phyloP scores from a whole-genome alignment of 2,329 filamentous ascomycete species.

The Fusarium mexicanum region DNA sequence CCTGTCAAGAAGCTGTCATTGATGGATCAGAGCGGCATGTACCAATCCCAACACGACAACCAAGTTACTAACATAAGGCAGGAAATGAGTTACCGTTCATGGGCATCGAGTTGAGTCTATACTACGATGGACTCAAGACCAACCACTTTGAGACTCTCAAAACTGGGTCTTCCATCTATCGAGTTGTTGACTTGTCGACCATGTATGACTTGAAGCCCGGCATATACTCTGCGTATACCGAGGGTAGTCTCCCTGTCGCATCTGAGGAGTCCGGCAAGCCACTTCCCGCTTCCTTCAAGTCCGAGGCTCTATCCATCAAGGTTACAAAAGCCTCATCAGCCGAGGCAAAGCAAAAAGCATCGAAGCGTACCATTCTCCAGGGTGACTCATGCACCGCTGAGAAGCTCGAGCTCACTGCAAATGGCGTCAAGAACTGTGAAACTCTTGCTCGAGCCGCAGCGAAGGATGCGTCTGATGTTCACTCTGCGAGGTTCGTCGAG shows the following conservation, averaged over 20 bases:
- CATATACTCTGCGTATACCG: slow-evolving; percentile 18
- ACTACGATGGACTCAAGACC: slow-evolving; percentile 17
- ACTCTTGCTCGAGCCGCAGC: slow-evolving; percentile 28
- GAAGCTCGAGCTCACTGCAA: slow-evolving; percentile 3
- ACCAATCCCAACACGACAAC: rapidly evolving
- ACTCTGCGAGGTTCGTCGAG: slow-evolving; percentile 28
- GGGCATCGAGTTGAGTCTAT: slow-evolving; percentile 23
- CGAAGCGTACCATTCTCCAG: slow-evolving; percentile 8
- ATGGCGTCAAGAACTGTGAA: slow-evolving; percentile 24
- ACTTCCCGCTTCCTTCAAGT: background rate
- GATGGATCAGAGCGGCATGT: slow-evolving; percentile 1
- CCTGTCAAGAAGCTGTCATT: slow-evolving; percentile 26
- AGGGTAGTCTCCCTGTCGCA: background rate
- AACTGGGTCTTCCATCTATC: slow-evolving; percentile 9
- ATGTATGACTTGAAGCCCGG: slow-evolving; percentile 20
- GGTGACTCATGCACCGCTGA: slow-evolving; percentile 3
- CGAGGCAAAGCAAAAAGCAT: background rate
- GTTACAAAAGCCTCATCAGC: slow-evolving; percentile 11
- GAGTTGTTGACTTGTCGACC: slow-evolving; percentile 7
- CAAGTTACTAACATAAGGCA: background rate
- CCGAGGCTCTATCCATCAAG: slow-evolving; percentile 1
- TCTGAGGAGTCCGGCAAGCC: background rate
- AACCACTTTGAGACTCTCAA: slow-evolving; percentile 14
- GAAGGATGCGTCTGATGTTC: slow-evolving; percentile 14
- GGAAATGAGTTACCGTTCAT: slow-evolving; percentile 8